Base-by-base conservation (phyloP, 164 flowering plant species). In the Cinnamomum micranthum region DNA sequence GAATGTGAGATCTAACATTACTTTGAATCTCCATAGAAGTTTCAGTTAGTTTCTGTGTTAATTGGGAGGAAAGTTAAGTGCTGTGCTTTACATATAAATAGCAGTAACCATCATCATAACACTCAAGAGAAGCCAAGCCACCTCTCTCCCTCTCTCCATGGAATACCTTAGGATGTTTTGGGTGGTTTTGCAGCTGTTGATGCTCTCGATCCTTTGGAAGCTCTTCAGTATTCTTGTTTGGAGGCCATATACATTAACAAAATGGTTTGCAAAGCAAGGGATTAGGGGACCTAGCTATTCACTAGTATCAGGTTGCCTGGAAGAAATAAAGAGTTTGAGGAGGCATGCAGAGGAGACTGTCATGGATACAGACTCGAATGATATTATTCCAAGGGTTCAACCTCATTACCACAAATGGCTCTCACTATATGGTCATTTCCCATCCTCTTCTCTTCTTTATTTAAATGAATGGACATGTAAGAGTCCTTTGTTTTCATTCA, bases 351-450 rank as follows among this genome's bases (percentile, higher is more conserved):
- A 7, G 22, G 50, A 33, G 23, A 67, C 33, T 20, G 11, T 31
- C 6, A 17, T 67, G 0, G 69, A 28, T 35, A 67, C 20, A 4
- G 9, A 67, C 47, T 28, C 41, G 7, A 33, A 31, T 15, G 69
- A 67, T 31, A 67, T 67, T 17, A 67, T 67, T 28, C 69, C 69
- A 67, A 67, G 50, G 69, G 47, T 67, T 31, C 15, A 27, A 6
- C 69, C 69, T 27, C 69, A 67, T 41, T 67, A 33, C 50, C 28
- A 31, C 69, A 67, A 67, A 31, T 33, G 69, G 69, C 28, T 19
- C 47, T 67, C 69, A 28, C 50, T 28, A 13, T 28, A 67, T 31
- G 69, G 69, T 67, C 41, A 28, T 15, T 65, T 65, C 14, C 68
- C 9, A 9, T n/a, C 14, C 50, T 7, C 47, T 67, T 20, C 69